phyloP scores from a whole-genome alignment of 2,329 filamentous ascomycete genomes.

The Talaromyces sp. region DNA sequence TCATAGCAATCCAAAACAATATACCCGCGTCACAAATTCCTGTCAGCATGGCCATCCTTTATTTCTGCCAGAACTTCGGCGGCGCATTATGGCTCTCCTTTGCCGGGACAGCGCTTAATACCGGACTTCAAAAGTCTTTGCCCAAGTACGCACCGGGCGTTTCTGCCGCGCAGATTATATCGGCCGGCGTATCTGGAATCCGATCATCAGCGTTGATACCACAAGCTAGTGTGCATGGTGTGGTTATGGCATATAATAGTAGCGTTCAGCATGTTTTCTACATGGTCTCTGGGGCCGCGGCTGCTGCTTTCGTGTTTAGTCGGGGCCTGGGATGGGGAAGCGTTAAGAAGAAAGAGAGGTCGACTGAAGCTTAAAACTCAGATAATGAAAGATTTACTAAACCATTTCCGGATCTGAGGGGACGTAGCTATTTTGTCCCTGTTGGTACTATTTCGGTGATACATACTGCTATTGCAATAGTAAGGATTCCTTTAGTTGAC shows the following conservation, averaged over 20 bases:
- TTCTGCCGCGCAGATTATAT: not conserved
- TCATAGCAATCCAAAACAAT: conserved; percentile 6
- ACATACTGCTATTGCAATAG: too few relatives aligned
- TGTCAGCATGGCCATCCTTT: conserved; percentile 1
- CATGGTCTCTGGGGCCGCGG: not conserved
- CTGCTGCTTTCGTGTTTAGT: conserved; percentile 1
- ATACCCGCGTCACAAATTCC: conserved; percentile 2
- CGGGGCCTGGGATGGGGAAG: conserved; percentile 5
- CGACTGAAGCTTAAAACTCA: too few relatives aligned
- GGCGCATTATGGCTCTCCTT: not conserved
- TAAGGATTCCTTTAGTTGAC: too few relatives aligned
- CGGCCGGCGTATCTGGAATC: not conserved
- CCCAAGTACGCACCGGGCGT: conserved; percentile 1
- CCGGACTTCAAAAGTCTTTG: not conserved
- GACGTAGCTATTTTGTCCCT: too few relatives aligned
- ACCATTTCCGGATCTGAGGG: too few relatives aligned
- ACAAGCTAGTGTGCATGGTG: not conserved
- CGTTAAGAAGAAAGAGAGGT: not conserved
- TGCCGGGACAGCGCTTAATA: not conserved
- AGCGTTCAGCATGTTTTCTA: conserved; percentile 3
- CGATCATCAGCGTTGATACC: not conserved
- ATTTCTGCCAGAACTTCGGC: conserved; percentile 2
- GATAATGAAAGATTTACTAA: too few relatives aligned
- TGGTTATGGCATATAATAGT: not conserved
- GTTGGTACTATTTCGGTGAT: too few relatives aligned